These are phyloP conservation scores for Paecilomyces fulvus DNA, from an alignment of 2,329 filamentous ascomycete species.

Conservation along the genomic window DNA sequence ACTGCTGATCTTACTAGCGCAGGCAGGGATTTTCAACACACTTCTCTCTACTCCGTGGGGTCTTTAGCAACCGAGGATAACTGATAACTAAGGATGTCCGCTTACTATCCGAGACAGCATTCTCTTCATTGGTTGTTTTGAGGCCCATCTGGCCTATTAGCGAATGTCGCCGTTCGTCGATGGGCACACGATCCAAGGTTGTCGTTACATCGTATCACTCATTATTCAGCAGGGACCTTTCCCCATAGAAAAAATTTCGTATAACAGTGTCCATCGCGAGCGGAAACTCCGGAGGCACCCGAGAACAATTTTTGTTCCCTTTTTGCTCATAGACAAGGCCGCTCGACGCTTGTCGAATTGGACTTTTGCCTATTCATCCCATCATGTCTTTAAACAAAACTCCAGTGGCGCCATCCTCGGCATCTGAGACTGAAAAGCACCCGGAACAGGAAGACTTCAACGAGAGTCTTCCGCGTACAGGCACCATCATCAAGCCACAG, in stretches of 20 bases:
- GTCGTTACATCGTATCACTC: neutral
- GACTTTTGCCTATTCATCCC: neutral
- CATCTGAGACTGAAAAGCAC: neutral
- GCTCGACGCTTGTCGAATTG: neutral
- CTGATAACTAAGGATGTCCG: neutral
- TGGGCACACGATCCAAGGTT: neutral
- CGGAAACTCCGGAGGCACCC: neutral
- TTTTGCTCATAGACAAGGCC: neutral
- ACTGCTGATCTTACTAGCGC: too few relatives aligned
- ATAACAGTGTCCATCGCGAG: neutral
- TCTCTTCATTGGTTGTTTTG: neutral
- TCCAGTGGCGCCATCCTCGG: neutral
- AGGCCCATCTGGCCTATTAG: neutral
- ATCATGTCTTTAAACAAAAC: neutral
- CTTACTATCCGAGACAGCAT: neutral
- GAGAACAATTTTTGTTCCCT: neutral
- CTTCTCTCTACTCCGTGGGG: neutral
- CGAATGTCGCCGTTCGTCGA: neutral
- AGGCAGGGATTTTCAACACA: too few relatives aligned
- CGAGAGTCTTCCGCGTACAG: neutral
- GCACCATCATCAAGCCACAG: slow-evolving; percentile 6
- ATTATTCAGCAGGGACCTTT: too few relatives aligned
- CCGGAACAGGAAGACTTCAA: neutral
- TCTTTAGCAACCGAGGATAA: neutral
- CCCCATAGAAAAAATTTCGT: neutral